These are phyloP conservation scores for Penicillium psychrosexuale DNA, from an alignment of 2,329 filamentous ascomycete genomes.

Conservation along the genomic window DNA sequence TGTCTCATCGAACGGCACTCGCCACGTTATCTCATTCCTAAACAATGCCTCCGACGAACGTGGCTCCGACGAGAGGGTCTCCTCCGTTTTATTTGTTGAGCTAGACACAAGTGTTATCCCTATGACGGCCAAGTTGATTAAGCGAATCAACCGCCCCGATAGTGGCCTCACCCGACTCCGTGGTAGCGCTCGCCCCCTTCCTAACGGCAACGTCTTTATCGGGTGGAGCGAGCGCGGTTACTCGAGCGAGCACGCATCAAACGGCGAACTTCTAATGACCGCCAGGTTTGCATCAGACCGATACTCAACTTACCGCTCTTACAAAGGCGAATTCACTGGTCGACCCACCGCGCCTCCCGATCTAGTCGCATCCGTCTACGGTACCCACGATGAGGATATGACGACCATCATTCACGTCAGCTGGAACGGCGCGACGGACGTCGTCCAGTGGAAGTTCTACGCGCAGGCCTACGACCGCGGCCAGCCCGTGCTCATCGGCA, in stretches of 20 bases:
- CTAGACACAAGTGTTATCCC: conserved; percentile 25
- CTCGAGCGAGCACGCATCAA: conserved; percentile 34
- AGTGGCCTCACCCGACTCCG: conserved; percentile 33
- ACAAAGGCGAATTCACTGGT: conserved; percentile 39
- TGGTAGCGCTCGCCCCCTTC: conserved; percentile 36
- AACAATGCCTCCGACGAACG: conserved; percentile 37
- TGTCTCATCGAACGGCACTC: conserved; percentile 27
- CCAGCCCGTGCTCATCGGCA: conserved; percentile 19
- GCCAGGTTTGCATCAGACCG: conserved; percentile 34
- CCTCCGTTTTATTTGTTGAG: conserved; percentile 32
- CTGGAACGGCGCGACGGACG: conserved; percentile 37
- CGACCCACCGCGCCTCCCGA: conserved; percentile 33
- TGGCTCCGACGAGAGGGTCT: conserved; percentile 26
- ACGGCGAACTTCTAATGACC: conserved; percentile 38
- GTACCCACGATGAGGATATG: conserved; percentile 19
- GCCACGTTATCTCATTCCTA: conserved; percentile 32
- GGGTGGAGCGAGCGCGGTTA: conserved; percentile 40
- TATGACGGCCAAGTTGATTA: conserved; percentile 31
- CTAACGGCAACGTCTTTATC: conserved; percentile 38
- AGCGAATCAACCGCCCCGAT: conserved; percentile 36
- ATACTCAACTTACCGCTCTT: conserved; percentile 42
- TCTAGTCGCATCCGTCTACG: conserved; percentile 34
- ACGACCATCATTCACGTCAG: conserved; percentile 24
- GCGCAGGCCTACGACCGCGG: conserved; percentile 19
- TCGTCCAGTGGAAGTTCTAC: conserved; percentile 34